A percentile compares a stretch with the other conserved stretches of the same genome.
Evolutionary conservation across 1,139 yeast species (phyloP).

Genomic region (Zhuliangozyma parablackwelliae): DNA sequence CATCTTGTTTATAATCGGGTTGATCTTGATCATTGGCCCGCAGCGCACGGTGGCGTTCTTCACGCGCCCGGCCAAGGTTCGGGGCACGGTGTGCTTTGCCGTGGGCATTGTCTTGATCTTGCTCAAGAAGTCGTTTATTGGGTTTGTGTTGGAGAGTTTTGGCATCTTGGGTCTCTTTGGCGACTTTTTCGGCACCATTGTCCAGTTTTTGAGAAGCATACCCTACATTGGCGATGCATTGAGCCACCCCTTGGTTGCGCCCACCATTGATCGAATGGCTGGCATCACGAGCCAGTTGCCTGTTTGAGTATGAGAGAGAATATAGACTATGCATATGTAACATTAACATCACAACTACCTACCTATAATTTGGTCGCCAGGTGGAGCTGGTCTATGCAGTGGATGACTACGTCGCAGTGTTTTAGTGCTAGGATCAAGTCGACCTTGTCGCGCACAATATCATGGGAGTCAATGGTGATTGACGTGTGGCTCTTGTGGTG

Average conservation of each 20-base stretch:
- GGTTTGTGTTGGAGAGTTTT: slow-evolving; percentile 77
- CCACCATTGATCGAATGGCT: slow-evolving; percentile 50
- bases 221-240: slow-evolving; percentile 86
- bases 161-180: slow-evolving; percentile 91
- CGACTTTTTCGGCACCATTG: slow-evolving; percentile 84
- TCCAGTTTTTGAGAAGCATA: slow-evolving; percentile 82
- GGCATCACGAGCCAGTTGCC: slow-evolving; percentile 42
- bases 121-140: slow-evolving; percentile 72
- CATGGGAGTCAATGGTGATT: neutral
- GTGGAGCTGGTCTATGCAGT: slow-evolving; percentile 8
- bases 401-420: slow-evolving; percentile 11
- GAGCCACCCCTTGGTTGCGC: slow-evolving; percentile 80
- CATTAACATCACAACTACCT: neutral
- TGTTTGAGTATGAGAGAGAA: slow-evolving; percentile 10
- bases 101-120: slow-evolving; percentile 74
- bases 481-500: neutral
- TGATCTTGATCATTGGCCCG: slow-evolving; percentile 81
- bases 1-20: slow-evolving; percentile 74
- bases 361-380: slow-evolving; percentile 4
- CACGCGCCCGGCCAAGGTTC: slow-evolving; percentile 78
- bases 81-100: slow-evolving; percentile 79
- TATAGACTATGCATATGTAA: neutral
- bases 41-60: slow-evolving; percentile 80
- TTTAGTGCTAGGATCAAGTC: slow-evolving; percentile 15
- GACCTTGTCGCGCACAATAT: slow-evolving; percentile 4